Conservation (phyloP, 2,329 filamentous ascomycete species). For the Aspergillus transmontanensis region DNA sequence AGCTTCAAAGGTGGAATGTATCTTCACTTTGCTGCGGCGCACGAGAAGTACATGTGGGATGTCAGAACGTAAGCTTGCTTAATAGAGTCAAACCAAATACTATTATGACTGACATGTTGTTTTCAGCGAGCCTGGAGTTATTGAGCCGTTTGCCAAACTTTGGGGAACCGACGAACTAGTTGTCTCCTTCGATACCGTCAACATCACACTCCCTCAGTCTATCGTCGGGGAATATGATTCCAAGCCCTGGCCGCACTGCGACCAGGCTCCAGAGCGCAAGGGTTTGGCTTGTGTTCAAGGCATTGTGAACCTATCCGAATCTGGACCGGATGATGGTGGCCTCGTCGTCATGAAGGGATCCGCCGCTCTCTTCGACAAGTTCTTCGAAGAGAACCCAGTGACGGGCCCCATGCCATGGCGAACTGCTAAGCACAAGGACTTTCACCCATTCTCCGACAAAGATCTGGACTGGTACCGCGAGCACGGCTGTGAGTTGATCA, state of each 20-base stretch:
- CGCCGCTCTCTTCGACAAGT: constrained; percentile 16
- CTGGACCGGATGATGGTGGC: constrained; percentile 22
- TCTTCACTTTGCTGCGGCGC: constrained; percentile 35
- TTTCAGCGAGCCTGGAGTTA: constrained; percentile 38
- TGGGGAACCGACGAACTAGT: constrained; percentile 36
- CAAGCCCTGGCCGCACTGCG: constrained; percentile 13
- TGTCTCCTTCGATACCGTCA: constrained; percentile 35
- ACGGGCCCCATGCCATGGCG: constrained; percentile 8
- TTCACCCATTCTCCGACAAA: constrained; percentile 15
- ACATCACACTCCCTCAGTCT: constrained; percentile 44
- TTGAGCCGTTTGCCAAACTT: constrained; percentile 45
- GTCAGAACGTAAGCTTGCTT: constrained; percentile 31
- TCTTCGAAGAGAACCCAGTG: constrained; percentile 16
- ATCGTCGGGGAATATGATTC: constrained; percentile 23
- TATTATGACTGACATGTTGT: neutral
- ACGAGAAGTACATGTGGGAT: constrained; percentile 50
- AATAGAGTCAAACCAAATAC: constrained; percentile 7
- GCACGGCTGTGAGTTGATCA: constrained; percentile 20
- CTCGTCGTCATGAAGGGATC: constrained; percentile 19
- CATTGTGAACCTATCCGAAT: constrained; percentile 17
- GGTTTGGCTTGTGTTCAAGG: constrained; percentile 20
- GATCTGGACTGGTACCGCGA: constrained; percentile 20
- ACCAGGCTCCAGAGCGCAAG: constrained; percentile 14
- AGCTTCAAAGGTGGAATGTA: constrained; percentile 39
- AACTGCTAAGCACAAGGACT: constrained; percentile 18